phyloP scores from a whole-genome alignment of 208 protist genomes.

The Leptomonas pyrrhocoris region DNA sequence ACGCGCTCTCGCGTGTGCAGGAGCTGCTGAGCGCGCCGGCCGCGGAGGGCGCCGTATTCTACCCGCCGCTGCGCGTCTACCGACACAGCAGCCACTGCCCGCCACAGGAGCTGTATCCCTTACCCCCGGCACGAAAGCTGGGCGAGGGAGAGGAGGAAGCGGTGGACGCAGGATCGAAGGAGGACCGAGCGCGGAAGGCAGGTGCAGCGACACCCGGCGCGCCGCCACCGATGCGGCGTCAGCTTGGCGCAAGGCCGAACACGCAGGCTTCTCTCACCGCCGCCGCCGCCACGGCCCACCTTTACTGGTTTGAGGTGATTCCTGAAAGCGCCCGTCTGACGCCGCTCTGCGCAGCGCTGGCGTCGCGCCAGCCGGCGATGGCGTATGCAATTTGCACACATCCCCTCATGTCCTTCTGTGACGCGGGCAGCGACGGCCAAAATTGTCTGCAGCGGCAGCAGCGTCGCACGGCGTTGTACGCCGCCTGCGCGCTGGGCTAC shows the following conservation, averaged over 20 bases:
- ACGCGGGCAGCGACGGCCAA: conserved; percentile 1
- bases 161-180: not conserved
- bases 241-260: conserved; percentile 13
- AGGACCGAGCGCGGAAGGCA: not conserved
- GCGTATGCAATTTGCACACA: conserved; percentile 69
- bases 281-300: not conserved
- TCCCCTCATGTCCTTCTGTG: conserved; percentile 60
- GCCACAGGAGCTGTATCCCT: conserved; percentile 31
- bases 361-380: conserved; percentile 53
- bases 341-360: conserved; percentile 66
- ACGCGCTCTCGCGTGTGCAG: conserved; percentile 28
- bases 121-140: not conserved
- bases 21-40: conserved; percentile 24
- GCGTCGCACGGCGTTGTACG: conserved; percentile 61
- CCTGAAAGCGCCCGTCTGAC: conserved; percentile 55
- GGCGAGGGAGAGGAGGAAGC: not conserved
- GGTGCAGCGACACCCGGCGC: not conserved
- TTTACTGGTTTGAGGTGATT: conserved; percentile 48
- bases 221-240: conserved; percentile 6
- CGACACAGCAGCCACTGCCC: conserved; percentile 55
- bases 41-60: conserved; percentile 43
- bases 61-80: conserved; percentile 54
- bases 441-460: conserved; percentile 34
- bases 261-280: not conserved
- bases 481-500: conserved; percentile 72